These are phyloP conservation scores for Fusarium sp. DNA, from an alignment of 2,329 filamentous ascomycete genomes.

Conservation along the genomic window DNA sequence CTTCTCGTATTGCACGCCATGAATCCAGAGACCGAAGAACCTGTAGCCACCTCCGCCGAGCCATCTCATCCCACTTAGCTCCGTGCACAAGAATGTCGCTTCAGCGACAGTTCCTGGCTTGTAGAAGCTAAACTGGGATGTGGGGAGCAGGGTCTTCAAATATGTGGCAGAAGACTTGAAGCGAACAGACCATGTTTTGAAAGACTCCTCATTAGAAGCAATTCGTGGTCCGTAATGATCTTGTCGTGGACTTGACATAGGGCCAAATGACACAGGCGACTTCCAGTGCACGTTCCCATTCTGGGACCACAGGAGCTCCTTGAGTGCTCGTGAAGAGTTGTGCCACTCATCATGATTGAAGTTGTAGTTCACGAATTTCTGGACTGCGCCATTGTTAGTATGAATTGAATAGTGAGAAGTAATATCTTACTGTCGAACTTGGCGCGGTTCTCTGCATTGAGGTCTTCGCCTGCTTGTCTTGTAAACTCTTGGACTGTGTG, in stretches of 20 bases:
- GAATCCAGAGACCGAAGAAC: constrained; percentile 73
- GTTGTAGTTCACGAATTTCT: constrained; percentile 38
- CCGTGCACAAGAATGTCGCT: constrained; percentile 61
- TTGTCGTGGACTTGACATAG: constrained; percentile 44
- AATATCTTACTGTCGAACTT: constrained; percentile 62
- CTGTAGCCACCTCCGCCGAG: constrained; percentile 72
- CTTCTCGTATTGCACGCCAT: constrained; percentile 71
- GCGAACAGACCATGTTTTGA: constrained; percentile 63
- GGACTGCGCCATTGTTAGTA: constrained; percentile 7
- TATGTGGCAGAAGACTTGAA: constrained; percentile 67
- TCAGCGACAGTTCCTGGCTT: constrained; percentile 61
- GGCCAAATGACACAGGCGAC: constrained; percentile 45
- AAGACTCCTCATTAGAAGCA: constrained; percentile 49
- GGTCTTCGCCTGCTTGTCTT: constrained; percentile 66
- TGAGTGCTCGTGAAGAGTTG: constrained; percentile 32
- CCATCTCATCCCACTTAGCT: constrained; percentile 70
- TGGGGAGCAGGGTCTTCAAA: constrained; percentile 65
- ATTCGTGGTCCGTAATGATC: constrained; percentile 13
- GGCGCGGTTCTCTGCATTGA: constrained; percentile 54
- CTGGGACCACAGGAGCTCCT: constrained; percentile 28
- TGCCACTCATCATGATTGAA: constrained; percentile 44
- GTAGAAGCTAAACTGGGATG: constrained; percentile 58
- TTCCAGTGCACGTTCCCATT: constrained; percentile 32
- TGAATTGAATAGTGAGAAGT: too few relatives aligned
- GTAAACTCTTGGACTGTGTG: constrained; percentile 71